Evolutionary conservation across 148 eudicot species (phyloP), one percentile per base, ranked within the genome.

Genomic region (Pharnaceum exiguum): DNA sequence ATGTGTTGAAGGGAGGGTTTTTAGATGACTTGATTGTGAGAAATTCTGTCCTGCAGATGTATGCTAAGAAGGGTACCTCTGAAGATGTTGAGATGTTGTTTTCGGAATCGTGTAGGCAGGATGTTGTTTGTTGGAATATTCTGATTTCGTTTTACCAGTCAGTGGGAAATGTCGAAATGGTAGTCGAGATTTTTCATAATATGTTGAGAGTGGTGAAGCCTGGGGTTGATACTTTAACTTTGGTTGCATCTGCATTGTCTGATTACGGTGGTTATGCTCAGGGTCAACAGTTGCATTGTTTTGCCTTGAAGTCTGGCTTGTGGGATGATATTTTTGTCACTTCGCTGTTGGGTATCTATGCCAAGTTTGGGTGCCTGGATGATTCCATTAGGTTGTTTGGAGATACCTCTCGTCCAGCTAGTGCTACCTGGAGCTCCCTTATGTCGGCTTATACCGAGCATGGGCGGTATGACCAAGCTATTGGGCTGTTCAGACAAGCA

Each of bases 41-140:
- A 63, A 82, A 82, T 57, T 71, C 81, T 11, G 62, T 80, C 17
- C 52, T 83, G 67, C 65, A 67, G 53, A 65, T 67, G 71, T 81
- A 77, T 49, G 21, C 77, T 52, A 56, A 45, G 33, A 47, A 10
- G 48, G 67, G 71, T 46, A 42, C 48, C 4, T 36, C 21, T 2
- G 33, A 48, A 2, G 79, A 77, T 40, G 70, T 73, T 1, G 83
- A 80, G 53, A 57, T 8, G 26, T 56, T 77, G 50, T 77, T 72
- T 40, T 40, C 53, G 18, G 81, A 80, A 60, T 54, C 43, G 55
- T 53, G 31, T 19, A 40, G 44, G 10, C 44, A n/a, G 43, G 86
- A 83, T 71, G 71, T 68, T 51, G 83, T 83, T 59, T 28, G 83
- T 5, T 83, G 78, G 83, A 83, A 80, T 59, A 77, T 74, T 36